phyloP scores from a whole-genome alignment of 1,139 yeast genomes.

The Blastobotrys malaysiensis region DNA sequence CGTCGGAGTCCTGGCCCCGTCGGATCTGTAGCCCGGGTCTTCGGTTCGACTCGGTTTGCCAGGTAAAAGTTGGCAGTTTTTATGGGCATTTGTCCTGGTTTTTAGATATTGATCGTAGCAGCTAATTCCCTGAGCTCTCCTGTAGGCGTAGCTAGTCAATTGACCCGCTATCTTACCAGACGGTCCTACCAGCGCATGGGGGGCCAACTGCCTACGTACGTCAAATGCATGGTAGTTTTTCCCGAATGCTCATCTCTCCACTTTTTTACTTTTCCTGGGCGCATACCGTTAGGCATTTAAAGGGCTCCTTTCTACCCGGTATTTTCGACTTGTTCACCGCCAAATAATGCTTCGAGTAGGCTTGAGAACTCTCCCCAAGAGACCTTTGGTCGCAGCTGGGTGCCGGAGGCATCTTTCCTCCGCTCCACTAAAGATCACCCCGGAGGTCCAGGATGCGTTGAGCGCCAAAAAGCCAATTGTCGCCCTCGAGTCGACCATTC shows the following conservation, averaged over 20 bases:
- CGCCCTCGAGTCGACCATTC: conserved; percentile 78
- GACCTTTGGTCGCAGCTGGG: neutral
- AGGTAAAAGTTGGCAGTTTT: too few relatives aligned
- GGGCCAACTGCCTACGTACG: too few relatives aligned
- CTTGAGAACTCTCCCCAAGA: neutral
- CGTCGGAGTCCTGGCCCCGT: too few relatives aligned
- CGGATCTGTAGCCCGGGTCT: too few relatives aligned
- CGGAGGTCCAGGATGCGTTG: conserved; percentile 61
- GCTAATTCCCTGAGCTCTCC: too few relatives aligned
- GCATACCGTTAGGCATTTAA: neutral
- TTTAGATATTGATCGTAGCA: too few relatives aligned
- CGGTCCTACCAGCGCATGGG: too few relatives aligned
- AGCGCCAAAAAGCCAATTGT: conserved; percentile 57
- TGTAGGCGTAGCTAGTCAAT: too few relatives aligned
- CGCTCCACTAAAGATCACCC: conserved; percentile 37
- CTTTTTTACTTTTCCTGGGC: neutral
- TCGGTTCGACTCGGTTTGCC: too few relatives aligned
- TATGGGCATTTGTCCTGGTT: too few relatives aligned
- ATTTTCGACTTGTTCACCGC: neutral
- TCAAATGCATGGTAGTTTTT: neutral
- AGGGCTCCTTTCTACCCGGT: neutral
- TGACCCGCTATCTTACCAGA: too few relatives aligned
- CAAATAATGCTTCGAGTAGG: neutral
- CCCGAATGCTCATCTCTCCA: neutral
- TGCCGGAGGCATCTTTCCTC: neutral